Base-by-base conservation (phyloP, 768 basidiomycete species). In the Nidularia sp. region DNA sequence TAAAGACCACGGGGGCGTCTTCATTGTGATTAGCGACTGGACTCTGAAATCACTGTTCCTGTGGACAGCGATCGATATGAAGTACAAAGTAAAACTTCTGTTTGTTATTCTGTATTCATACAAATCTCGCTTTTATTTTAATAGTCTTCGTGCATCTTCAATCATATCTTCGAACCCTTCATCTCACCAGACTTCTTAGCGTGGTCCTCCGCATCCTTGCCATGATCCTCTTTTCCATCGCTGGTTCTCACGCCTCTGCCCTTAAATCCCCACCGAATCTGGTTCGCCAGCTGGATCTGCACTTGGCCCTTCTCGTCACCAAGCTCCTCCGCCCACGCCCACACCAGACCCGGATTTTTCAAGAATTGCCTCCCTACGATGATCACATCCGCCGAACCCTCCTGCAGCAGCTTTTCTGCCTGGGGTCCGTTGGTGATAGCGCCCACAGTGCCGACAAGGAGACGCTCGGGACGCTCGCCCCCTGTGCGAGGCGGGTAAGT, bases 331-430 rank as follows among this genome's bases (percentile, higher is more conserved):
- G 83, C 82, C 59, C 81, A 82, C 7, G 69, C 59, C 74, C 75
- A 76, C 3, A 78, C 76, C 2, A 66, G 56, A 0, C 75, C 78
- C 0, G 84, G 85, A 57, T 86, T 79, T 68, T 80, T 81, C 64
- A 78, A 76, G 70, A 86, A 85, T 48, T 73, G 70, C 39, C 80
- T 63, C 18, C 79, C 81, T 9, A 80, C 72, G 45, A 77, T 54
- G 4, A 88, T 66, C 3, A 80, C 78, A 58, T 92, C 88, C 1
- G 84, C 82, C 50, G 79, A 67, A 4, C 74, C 83, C 10, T 75
- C 63, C 49, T 84, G 76, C 2, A 90, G 63, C 15, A 86, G 71
- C 8, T 70, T 70, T 60, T 87, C 79, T 0, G 85, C 84, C 32
- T 81, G 69, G n/a, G 69, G 64, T 1, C 80, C 80, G 12, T 71